phyloP scores from a whole-genome alignment of 768 basidiomycete species.

The Russula compacta region DNA sequence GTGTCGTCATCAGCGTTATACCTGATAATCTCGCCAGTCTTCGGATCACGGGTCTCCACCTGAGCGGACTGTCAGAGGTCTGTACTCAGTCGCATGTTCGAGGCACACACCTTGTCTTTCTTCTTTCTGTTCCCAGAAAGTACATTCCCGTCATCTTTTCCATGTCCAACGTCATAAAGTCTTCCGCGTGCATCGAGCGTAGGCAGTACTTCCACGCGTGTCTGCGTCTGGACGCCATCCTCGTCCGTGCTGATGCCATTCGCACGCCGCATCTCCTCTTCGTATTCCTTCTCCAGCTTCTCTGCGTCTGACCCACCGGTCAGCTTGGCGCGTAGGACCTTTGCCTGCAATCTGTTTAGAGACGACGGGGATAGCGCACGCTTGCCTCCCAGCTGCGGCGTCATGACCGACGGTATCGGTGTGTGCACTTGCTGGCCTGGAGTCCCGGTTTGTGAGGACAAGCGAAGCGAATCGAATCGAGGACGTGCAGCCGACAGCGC shows the following conservation, averaged over 20 bases:
- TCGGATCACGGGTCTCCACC: conserved; percentile 85
- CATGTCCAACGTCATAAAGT: conserved; percentile 85
- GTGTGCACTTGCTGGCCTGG: conserved; percentile 59
- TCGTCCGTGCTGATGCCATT: conserved; percentile 27
- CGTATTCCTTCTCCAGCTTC: conserved; percentile 78
- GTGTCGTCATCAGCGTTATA: conserved; percentile 88
- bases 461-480: conserved; percentile 52
- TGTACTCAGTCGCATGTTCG: conserved; percentile 3
- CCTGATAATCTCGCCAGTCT: conserved; percentile 83
- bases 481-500: conserved; percentile 33
- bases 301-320: conserved; percentile 72
- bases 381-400: conserved; percentile 41
- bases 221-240: conserved; percentile 37
- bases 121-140: conserved; percentile 69
- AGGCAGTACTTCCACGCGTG: conserved; percentile 75
- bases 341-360: conserved; percentile 87
- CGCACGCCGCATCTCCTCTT: conserved; percentile 45
- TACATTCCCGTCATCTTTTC: conserved; percentile 44
- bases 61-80: conserved; percentile 24
- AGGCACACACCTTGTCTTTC: conserved; percentile 50
- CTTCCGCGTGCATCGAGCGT: conserved; percentile 78
- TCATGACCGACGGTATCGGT: conserved; percentile 87
- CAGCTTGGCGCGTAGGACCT: conserved; percentile 84
- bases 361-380: conserved; percentile 64
- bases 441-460: conserved; percentile 51